These are phyloP conservation scores for Triadica sebifera DNA, from an alignment of 345 rosid species.

Conservation along the genomic window DNA sequence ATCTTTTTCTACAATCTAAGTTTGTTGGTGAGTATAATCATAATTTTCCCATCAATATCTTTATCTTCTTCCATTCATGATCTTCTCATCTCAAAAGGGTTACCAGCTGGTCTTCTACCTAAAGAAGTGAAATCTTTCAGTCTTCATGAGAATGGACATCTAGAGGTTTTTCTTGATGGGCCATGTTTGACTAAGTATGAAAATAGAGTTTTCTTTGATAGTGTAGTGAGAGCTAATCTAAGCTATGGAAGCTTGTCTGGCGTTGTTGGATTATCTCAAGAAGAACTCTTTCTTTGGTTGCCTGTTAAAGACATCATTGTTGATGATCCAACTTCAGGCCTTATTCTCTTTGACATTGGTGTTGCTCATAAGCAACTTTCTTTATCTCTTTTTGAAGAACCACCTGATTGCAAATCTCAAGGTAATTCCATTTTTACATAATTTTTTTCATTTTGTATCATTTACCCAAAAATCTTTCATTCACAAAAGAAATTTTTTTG, in stretches of 20 bases:
- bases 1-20: conserved; percentile 1
- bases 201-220: conserved; percentile 58
- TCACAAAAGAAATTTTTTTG: too few species aligned
- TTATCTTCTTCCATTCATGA: conserved; percentile 54
- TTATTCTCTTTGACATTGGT: conserved; percentile 86
- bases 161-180: conserved; percentile 68
- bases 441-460: not conserved
- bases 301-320: conserved; percentile 80
- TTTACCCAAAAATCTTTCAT: too few species aligned
- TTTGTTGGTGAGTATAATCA: conserved; percentile 3
- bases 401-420: conserved; percentile 69
- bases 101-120: conserved; percentile 82
- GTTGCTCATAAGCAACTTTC: conserved; percentile 83
- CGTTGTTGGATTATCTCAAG: conserved; percentile 69
- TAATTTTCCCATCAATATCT: not conserved
- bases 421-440: conserved; percentile 27
- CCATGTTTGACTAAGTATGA: conserved; percentile 78
- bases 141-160: conserved; percentile 50
- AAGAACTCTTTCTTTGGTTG: conserved; percentile 87
- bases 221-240: conserved; percentile 75
- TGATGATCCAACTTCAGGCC: conserved; percentile 70
- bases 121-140: conserved; percentile 68
- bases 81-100: conserved; percentile 67
- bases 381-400: conserved; percentile 78
- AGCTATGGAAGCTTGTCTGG: conserved; percentile 70